Percentiles rank a stretch among this genome's conserved stretches.
Evolutionary conservation across 202 grass and related monocot genomes (phyloP).

Genomic region (Carex arenaria): DNA sequence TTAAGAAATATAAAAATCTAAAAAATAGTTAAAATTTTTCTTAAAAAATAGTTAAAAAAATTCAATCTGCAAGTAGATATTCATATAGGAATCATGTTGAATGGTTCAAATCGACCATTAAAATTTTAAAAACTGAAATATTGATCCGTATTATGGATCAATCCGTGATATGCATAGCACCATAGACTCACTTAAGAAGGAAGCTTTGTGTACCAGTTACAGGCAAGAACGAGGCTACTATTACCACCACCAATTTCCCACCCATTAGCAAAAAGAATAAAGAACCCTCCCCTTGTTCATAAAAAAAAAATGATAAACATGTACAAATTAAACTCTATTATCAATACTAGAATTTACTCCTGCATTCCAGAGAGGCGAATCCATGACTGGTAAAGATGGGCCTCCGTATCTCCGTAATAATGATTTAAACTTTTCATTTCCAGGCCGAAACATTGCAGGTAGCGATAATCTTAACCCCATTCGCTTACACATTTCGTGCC

Average conservation of each 20-base stretch:
- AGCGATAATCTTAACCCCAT: conserved; percentile 55
- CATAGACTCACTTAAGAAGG: no score
- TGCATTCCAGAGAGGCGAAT: conserved; percentile 61
- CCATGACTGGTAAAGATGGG: conserved; percentile 43
- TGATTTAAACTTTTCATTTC: conserved; percentile 46
- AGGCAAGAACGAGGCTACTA: neutral
- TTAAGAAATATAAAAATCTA: no score
- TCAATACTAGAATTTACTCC: neutral
- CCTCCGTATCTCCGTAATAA: conserved; percentile 45
- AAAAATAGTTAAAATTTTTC: no score
- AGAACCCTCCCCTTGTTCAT: neutral
- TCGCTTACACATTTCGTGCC: conserved; percentile 50
- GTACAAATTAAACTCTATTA: conserved; percentile 5
- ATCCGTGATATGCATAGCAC: no score
- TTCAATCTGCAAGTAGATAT: no score
- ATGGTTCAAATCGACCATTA: no score
- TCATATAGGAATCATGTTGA: no score
- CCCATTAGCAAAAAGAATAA: neutral
- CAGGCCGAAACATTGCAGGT: conserved; percentile 61
- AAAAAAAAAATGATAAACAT: neutral
- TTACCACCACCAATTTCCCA: neutral
- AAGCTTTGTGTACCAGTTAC: neutral
- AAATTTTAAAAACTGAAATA: no score
- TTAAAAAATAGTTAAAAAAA: no score
- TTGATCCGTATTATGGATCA: no score